Conservation (phyloP, 2,329 filamentous ascomycete species). For the Stagonosporopsis chrysanthemi region DNA sequence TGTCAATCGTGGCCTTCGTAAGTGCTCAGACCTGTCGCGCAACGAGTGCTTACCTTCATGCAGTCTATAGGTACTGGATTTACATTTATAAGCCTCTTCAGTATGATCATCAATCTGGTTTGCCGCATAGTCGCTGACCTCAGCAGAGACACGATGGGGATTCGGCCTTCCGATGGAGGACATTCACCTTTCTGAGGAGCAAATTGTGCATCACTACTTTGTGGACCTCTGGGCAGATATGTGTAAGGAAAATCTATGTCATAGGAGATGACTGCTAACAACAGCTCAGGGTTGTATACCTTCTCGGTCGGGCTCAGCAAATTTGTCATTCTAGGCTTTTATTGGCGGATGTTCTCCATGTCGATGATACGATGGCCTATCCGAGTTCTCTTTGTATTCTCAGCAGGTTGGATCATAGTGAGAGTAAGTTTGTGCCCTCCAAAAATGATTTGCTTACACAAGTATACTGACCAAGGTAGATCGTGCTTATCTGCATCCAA, state of each 20-base stretch:
- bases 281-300: slow-evolving; percentile 27
- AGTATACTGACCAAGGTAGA: slow-evolving; percentile 18
- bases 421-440: slow-evolving; percentile 16
- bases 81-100: slow-evolving; percentile 33
- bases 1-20: slow-evolving; percentile 33
- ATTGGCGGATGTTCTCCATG: slow-evolving; percentile 32
- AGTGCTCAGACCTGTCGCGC: slow-evolving; percentile 5
- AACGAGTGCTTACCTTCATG: slow-evolving; percentile 8
- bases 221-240: slow-evolving; percentile 33
- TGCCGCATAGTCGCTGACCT: slow-evolving; percentile 8
- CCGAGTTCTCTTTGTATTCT: slow-evolving; percentile 23
- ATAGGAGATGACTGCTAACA: background rate
- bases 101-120: slow-evolving; percentile 15
- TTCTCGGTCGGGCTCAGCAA: slow-evolving; percentile 35
- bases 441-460: background rate
- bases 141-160: slow-evolving; percentile 35
- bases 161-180: slow-evolving; percentile 27
- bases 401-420: slow-evolving; percentile 26
- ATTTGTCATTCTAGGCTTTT: slow-evolving; percentile 33
- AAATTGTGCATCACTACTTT: slow-evolving; percentile 29
- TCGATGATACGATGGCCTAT: slow-evolving; percentile 33
- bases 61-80: slow-evolving; percentile 28
- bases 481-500: slow-evolving; percentile 26
- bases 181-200: slow-evolving; percentile 22
- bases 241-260: slow-evolving; percentile 13